Evolutionary conservation across 2,329 filamentous ascomycete species (phyloP), one percentile per base, ranked within the genome.

Genomic region (Scytalidium lignicola): DNA sequence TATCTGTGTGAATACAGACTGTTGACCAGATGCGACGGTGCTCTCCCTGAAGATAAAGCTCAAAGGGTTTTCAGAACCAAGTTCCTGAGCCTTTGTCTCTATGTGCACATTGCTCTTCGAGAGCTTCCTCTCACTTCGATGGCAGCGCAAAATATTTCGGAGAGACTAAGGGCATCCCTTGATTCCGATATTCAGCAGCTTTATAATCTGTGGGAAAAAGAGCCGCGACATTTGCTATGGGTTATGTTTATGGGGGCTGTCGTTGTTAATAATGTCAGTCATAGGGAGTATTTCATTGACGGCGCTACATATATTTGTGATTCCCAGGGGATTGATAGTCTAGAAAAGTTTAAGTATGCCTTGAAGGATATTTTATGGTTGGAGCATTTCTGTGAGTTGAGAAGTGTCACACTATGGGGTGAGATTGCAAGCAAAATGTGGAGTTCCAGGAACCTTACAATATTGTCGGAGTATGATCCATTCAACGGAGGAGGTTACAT

Each of bases 81-180:
- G 19, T 20, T 21, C 20, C 21, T 47, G 12, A 20, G 20, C n/a
- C 15, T 40, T 10, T 37, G n/a, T 18, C 45, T 47, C n/a, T 47
- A 47, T 29, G 21, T 47, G 20, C 23, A 47, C 22, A 13, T 47
- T n/a, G 45, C 37, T 18, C 37, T 47, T n/a, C 32, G 39, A 4
- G 45, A 41, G 2, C 5, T 47, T 10, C 45, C 45, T 23, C 15
- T 19, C 19, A 18, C 32, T 6, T 22, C 45, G 15, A 19, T 21
- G 32, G 17, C 41, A 17, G 23, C 18, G 15, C 32, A 41, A 19
- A 22, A 10, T 3, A 7, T 47, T 8, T 18, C 22, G 12, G 21
- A 4, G 5, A 17, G 22, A 15, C 7, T 47, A 9, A 15, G 23
- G 19, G 19, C 32, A 17, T 26, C 29, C 5, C 32, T 47, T 2